Evolutionary conservation across 108 stramenopile species (phyloP), one percentile per base, ranked within the genome.

Genomic region (Phaeodactylum tricornutum): DNA sequence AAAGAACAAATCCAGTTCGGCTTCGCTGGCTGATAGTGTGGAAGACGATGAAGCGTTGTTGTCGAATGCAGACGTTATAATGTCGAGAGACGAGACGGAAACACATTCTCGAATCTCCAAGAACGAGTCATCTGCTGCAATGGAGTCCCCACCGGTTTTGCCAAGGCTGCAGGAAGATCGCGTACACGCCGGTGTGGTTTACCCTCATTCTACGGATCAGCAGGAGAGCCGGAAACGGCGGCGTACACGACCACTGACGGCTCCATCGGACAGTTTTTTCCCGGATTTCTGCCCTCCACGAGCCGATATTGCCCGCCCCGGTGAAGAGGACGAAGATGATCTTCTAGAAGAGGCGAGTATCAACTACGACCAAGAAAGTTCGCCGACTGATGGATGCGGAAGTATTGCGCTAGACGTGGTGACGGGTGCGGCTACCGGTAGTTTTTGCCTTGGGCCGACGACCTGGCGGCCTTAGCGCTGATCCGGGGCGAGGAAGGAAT

Each of bases 261-360:
- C 2, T 62, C 61, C 45, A 6, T 22, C 53, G 38, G 74, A 75
- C 36, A 60, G 61, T 22, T 50, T 75, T 28, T 75, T 75, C 26
- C 59, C 64, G 6, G 74, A 75, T 38, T 75, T 75, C 52, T 75
- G 74, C 35, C 74, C 74, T 51, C 74, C 74, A 0, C 24, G 74
- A 14, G 74, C 74, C 3, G 67, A 75, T 44, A 46, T 75, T 11
- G 62, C 33, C 7, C 62, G 72, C 17, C 30, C 20, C 9, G 43
- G 16, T 24, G 22, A 15, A 26, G 12, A 3, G 21, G 25, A 49
- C 3, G 41, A 36, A 28, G 58, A 54, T 26, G 57, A 63, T 32
- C n/a, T n/a, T n/a, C n/a, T n/a, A n/a, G n/a, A n/a, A n/a, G 70
- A 71, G 21, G 57, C 45, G 31, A 55, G 58, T 26, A 55, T 40